Percentiles rank a stretch among this genome's conserved stretches.
Evolutionary conservation across 345 rosid genomes (phyloP).

Genomic region (Citrus maxima): DNA sequence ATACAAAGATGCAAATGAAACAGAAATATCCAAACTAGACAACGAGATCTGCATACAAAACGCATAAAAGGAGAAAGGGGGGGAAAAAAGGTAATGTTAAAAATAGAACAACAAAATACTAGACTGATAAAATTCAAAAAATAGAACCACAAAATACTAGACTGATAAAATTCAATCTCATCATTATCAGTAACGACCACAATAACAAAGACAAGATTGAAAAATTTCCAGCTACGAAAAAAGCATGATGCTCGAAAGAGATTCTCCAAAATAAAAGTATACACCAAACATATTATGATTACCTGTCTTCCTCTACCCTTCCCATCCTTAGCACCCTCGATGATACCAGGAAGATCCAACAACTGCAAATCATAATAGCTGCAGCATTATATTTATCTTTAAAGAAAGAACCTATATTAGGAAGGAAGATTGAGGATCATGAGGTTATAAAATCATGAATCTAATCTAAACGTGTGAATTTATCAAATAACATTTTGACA

Average conservation of each 20-base stretch:
- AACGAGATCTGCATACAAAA: background rate
- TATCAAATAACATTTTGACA: background rate
- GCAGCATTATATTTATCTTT: background rate
- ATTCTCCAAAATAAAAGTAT: background rate
- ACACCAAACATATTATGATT: constrained; percentile 1
- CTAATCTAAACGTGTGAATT: background rate
- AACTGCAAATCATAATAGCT: constrained; percentile 44
- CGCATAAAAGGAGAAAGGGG: background rate
- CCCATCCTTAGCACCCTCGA: constrained; percentile 99
- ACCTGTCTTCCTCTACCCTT: constrained; percentile 99
- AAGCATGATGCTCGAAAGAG: background rate
- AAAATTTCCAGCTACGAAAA: background rate
- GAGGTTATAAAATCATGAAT: background rate
- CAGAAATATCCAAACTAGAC: background rate
- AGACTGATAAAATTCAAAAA: background rate
- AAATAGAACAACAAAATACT: background rate
- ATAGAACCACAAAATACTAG: background rate
- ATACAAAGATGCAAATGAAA: background rate
- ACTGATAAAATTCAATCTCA: background rate
- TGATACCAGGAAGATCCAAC: constrained; percentile 96
- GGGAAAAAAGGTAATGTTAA: background rate
- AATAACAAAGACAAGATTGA: background rate
- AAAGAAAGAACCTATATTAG: background rate
- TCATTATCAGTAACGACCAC: background rate
- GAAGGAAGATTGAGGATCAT: background rate